phyloP scores from a whole-genome alignment of 192 early-diverging fungal genomes.

The Hyaloraphidium curvatum region DNA sequence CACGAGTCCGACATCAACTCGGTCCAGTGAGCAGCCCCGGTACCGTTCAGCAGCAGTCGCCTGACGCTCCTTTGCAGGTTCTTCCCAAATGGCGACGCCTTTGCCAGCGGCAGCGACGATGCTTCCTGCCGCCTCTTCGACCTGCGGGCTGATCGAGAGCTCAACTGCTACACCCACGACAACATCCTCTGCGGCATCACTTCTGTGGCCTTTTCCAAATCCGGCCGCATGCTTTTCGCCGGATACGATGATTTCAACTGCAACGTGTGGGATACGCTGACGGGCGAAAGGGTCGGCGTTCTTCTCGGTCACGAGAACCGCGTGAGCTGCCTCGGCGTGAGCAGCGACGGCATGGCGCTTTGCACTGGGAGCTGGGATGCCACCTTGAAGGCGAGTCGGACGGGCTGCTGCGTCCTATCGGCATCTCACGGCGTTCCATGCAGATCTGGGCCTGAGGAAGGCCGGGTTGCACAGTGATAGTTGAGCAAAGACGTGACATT shows the following conservation, averaged over 20 bases:
- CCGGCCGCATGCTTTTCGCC: slow-evolving; percentile 89
- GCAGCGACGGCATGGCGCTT: slow-evolving; percentile 93
- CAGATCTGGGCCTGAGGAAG: no score
- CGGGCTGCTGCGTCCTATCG: no score
- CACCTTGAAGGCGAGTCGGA: slow-evolving; percentile 65
- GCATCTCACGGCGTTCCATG: no score
- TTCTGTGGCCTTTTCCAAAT: slow-evolving; percentile 90
- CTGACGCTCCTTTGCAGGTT: slow-evolving; percentile 37
- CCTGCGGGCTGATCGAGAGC: slow-evolving; percentile 89
- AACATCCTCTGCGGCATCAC: slow-evolving; percentile 98
- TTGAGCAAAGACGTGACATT: no score
- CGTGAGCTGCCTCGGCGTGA: slow-evolving; percentile 89
- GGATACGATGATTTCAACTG: slow-evolving; percentile 99
- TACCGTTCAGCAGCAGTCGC: neutral
- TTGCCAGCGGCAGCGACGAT: slow-evolving; percentile 97
- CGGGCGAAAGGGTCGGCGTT: slow-evolving; percentile 84
- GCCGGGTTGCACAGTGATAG: no score
- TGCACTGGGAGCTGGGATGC: slow-evolving; percentile 98
- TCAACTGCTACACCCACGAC: slow-evolving; percentile 96
- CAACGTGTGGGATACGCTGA: slow-evolving; percentile 98
- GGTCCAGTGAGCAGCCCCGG: slow-evolving; percentile 46
- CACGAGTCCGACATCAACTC: slow-evolving; percentile 99
- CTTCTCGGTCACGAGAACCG: slow-evolving; percentile 90
- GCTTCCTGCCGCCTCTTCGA: slow-evolving; percentile 96
- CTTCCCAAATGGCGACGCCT: slow-evolving; percentile 96